These are phyloP conservation scores for Drosera spatulata DNA, from an alignment of 179 eudicot genomes.

Conservation along the genomic window DNA sequence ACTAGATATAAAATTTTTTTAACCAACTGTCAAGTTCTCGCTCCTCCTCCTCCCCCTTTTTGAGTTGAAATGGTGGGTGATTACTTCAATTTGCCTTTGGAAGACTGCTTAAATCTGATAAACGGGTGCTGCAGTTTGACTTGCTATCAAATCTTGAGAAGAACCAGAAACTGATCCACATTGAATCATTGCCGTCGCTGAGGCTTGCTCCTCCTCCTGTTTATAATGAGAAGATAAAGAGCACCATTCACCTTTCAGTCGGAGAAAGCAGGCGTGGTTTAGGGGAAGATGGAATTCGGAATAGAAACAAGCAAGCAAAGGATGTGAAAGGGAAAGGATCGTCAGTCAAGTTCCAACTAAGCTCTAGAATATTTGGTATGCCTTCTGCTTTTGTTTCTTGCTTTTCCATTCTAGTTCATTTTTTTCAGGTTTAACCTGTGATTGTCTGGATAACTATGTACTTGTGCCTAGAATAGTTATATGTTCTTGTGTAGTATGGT, in stretches of 20 bases:
- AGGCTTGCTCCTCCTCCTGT: slow-evolving; percentile 97
- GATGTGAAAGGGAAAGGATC: slow-evolving; percentile 62
- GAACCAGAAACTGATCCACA: slow-evolving; percentile 41
- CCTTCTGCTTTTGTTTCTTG: neutral
- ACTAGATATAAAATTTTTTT: too few species aligned
- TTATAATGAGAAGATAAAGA: slow-evolving; percentile 88
- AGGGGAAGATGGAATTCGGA: slow-evolving; percentile 28
- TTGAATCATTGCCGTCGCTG: slow-evolving; percentile 61
- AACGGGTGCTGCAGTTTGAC: slow-evolving; percentile 51
- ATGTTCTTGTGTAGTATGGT: too few species aligned
- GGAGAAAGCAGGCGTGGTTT: slow-evolving; percentile 35
- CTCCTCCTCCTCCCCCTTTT: too few species aligned
- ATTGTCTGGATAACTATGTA: neutral
- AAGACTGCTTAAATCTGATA: neutral
- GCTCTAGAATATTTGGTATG: slow-evolving; percentile 67
- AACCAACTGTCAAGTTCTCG: too few species aligned
- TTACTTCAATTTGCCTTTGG: too few species aligned
- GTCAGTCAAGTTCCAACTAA: slow-evolving; percentile 56
- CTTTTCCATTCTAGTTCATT: neutral
- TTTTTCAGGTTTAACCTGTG: neutral
- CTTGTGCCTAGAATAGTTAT: too few species aligned
- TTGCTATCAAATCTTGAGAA: slow-evolving; percentile 63
- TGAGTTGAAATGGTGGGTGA: too few species aligned
- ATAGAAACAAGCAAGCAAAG: slow-evolving; percentile 44
- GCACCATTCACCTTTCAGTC: slow-evolving; percentile 23